Conservation (phyloP, 352 stramenopile genomes). For the Phytophthora rubi region DNA sequence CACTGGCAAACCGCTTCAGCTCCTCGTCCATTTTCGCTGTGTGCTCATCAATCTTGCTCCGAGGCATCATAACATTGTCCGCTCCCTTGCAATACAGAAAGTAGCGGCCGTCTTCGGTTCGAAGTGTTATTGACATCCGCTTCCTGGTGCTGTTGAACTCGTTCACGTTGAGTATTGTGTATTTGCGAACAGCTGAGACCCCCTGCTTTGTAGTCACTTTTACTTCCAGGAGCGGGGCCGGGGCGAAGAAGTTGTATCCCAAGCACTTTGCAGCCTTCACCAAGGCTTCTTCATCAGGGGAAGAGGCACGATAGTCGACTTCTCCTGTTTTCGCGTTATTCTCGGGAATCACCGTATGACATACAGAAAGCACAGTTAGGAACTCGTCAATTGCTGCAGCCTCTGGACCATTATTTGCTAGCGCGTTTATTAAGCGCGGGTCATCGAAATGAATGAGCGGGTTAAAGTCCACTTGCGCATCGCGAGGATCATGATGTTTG, state of each 20-base stretch:
- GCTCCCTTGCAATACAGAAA: constrained; percentile 81
- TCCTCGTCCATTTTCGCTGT: constrained; percentile 49
- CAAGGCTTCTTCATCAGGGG: constrained; percentile 93
- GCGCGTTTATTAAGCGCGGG: constrained; percentile 56
- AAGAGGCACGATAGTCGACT: constrained; percentile 88
- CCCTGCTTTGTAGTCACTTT: constrained; percentile 58
- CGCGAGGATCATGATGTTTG: constrained; percentile 39
- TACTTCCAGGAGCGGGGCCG: constrained; percentile 60
- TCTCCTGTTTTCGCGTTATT: constrained; percentile 49
- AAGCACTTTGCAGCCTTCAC: constrained; percentile 83
- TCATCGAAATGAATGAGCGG: constrained; percentile 77
- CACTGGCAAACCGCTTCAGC: constrained; percentile 77
- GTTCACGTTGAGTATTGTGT: constrained; percentile 81
- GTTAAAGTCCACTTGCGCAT: constrained; percentile 71
- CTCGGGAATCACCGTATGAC: constrained; percentile 81
- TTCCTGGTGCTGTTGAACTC: constrained; percentile 95
- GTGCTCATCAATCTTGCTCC: constrained; percentile 44
- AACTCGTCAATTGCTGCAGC: constrained; percentile 66
- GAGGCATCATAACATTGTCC: constrained; percentile 88
- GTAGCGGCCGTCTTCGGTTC: constrained; percentile 50
- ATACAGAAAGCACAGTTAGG: constrained; percentile 72
- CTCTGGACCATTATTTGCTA: constrained; percentile 34
- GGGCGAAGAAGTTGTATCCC: constrained; percentile 76
- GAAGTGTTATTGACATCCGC: constrained; percentile 97
- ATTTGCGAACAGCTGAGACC: constrained; percentile 36